Evolutionary conservation across 148 eudicot genomes (phyloP).

Genomic region (Talinum fruticosum): DNA sequence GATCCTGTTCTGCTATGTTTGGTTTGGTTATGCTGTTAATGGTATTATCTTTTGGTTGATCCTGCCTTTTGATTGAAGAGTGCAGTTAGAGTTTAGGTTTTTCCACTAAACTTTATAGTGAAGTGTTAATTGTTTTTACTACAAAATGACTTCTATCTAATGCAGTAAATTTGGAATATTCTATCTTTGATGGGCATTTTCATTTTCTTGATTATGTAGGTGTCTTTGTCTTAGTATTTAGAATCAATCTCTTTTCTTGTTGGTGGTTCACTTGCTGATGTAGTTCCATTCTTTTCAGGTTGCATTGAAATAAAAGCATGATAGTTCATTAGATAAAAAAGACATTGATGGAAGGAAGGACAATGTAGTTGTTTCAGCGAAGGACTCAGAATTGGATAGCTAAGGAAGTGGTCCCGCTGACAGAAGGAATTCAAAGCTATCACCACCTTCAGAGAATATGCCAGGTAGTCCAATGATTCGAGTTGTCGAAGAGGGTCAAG

Average conservation of each 20-base stretch:
- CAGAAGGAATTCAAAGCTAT: slow-evolving; percentile 25
- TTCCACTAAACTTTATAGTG: neutral
- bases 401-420: slow-evolving; percentile 30
- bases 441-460: slow-evolving; percentile 32
- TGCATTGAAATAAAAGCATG: slow-evolving; percentile 20
- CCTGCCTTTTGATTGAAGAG: neutral
- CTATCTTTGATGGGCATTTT: neutral
- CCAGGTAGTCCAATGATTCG: slow-evolving; percentile 25
- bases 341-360: slow-evolving; percentile 56
- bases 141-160: neutral
- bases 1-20: neutral
- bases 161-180: neutral
- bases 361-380: slow-evolving; percentile 33
- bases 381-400: slow-evolving; percentile 27
- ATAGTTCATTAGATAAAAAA: slow-evolving; percentile 23
- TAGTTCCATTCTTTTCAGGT: slow-evolving; percentile 30
- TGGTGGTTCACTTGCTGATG: slow-evolving; percentile 1
- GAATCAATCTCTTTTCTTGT: neutral
- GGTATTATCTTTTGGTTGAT: neutral
- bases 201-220: neutral
- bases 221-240: neutral
- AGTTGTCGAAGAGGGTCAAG: slow-evolving; percentile 49
- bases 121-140: neutral
- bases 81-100: neutral
- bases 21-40: neutral